These are phyloP conservation scores for Carex arenaria DNA, from an alignment of 202 grass and related monocot genomes.

Conservation along the genomic window DNA sequence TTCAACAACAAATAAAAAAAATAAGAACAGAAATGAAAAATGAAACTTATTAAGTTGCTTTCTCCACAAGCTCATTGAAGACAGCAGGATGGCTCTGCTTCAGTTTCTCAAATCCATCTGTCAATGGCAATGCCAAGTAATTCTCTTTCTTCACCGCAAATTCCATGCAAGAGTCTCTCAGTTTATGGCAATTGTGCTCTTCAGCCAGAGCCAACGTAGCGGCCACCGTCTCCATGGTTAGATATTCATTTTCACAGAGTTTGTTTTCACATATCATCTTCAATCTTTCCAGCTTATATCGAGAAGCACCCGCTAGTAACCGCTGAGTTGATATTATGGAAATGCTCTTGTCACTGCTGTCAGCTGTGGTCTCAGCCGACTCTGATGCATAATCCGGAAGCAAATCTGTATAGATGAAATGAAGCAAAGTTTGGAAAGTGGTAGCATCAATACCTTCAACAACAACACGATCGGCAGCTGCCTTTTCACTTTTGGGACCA, in stretches of 20 bases:
- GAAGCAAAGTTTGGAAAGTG: conserved; percentile 19
- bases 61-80: conserved; percentile 16
- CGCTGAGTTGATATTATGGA: background rate
- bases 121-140: background rate
- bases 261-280: conserved; percentile 20
- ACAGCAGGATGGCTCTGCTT: conserved; percentile 7
- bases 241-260: background rate
- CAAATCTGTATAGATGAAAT: conserved; percentile 18
- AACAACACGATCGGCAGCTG: background rate
- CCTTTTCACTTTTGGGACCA: background rate
- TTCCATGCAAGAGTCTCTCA: conserved; percentile 22
- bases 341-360: background rate
- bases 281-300: conserved; percentile 26
- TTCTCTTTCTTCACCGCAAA: conserved; percentile 19
- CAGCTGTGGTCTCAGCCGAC: background rate
- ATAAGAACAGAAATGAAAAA: background rate
- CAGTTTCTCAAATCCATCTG: conserved; percentile 20
- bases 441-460: background rate
- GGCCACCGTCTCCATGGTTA: conserved; percentile 21
- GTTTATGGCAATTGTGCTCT: conserved; percentile 9
- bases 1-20: background rate
- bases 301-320: conserved; percentile 3
- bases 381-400: background rate
- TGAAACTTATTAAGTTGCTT: background rate
- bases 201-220: conserved; percentile 24